phyloP scores from a whole-genome alignment of 2,329 filamentous ascomycete species.

The Lizonia empirigonia region DNA sequence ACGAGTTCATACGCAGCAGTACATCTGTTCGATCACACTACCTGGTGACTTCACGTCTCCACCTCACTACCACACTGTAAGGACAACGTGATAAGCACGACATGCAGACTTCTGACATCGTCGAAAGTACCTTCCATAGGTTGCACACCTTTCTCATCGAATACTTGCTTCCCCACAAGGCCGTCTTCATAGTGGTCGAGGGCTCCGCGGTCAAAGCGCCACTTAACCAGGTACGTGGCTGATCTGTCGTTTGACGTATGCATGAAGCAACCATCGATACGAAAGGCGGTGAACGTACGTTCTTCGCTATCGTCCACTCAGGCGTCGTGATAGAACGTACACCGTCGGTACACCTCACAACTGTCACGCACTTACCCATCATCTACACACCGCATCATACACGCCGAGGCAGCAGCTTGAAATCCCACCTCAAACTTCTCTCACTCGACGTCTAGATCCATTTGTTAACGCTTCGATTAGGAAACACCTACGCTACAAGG shows the following conservation, averaged over 20 bases:
- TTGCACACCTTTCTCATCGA: neutral
- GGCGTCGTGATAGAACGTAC: neutral
- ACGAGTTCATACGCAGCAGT: neutral
- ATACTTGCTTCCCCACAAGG: neutral
- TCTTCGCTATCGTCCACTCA: neutral
- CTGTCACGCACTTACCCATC: neutral
- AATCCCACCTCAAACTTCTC: neutral
- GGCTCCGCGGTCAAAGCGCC: neutral
- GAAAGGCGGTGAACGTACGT: constrained; percentile 3
- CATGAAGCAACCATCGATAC: neutral
- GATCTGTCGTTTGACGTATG: neutral
- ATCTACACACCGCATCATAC: neutral
- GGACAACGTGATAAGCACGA: neutral
- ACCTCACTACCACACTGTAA: neutral
- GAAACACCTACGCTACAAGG: neutral
- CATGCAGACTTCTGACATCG: neutral
- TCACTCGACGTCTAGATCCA: neutral
- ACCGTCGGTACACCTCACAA: constrained; percentile 1
- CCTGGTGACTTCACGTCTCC: neutral
- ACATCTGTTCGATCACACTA: neutral
- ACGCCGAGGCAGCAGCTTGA: neutral
- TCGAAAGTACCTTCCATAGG: neutral
- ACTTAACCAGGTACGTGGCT: constrained; percentile 2
- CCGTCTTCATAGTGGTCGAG: neutral
- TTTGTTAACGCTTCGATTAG: neutral